These are phyloP conservation scores for Penicillium hordei DNA, from an alignment of 2,329 filamentous ascomycete species.

Conservation along the genomic window DNA sequence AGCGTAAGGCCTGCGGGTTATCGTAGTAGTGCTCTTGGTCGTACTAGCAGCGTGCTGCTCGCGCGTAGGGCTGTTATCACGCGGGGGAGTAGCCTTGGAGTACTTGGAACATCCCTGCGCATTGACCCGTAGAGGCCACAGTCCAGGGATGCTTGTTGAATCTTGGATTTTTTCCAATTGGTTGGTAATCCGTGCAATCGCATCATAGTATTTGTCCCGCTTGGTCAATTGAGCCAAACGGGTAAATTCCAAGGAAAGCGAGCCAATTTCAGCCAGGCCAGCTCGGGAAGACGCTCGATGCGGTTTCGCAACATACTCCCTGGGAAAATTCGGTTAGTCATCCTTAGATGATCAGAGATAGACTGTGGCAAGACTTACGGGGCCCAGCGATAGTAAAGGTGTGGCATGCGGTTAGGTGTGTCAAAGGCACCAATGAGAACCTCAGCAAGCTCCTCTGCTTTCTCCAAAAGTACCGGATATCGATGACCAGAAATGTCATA, in stretches of 20 bases:
- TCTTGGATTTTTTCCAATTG: constrained; percentile 74
- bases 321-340: constrained; percentile 17
- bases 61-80: constrained; percentile 13
- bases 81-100: constrained; percentile 45
- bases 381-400: constrained; percentile 76
- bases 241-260: constrained; percentile 84
- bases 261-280: constrained; percentile 69
- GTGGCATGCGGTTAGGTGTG: constrained; percentile 90
- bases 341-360: neutral
- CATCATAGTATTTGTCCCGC: constrained; percentile 83
- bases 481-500: constrained; percentile 78
- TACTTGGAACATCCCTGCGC: constrained; percentile 70
- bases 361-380: constrained; percentile 47
- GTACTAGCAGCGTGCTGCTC: constrained; percentile 9
- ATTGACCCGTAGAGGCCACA: constrained; percentile 78
- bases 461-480: constrained; percentile 69
- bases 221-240: constrained; percentile 81
- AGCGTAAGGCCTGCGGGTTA: constrained; percentile 9
- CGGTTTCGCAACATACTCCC: constrained; percentile 59
- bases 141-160: constrained; percentile 67
- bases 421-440: constrained; percentile 82
- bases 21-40: neutral
- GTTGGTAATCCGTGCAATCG: constrained; percentile 80
- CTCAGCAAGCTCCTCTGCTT: constrained; percentile 76
- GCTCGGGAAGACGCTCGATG: constrained; percentile 60